Evolutionary conservation across 352 stramenopile genomes (phyloP), one percentile per base, ranked within the genome.

Genomic region (Globisporangium alternatum): DNA sequence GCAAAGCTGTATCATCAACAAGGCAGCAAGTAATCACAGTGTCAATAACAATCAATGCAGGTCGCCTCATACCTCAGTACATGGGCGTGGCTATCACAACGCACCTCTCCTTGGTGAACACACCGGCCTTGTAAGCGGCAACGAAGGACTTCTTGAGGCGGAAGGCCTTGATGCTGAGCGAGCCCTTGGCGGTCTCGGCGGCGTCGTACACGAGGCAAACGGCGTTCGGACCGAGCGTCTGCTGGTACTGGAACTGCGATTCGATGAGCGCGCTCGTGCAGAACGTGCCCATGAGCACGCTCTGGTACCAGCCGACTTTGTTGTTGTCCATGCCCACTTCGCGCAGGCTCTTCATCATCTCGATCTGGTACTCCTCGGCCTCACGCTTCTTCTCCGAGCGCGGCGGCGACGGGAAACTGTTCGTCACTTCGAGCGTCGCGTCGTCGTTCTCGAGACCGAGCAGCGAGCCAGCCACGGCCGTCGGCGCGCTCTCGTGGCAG

Each of bases 321-420:
- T 99, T 99, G 81, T 98, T 99, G 77, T 99, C 97, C 69, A 99
- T 97, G 72, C 98, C 98, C 31, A 99, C 86, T 77, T 99, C 96
- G 53, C 95, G 88, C 51, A 99, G 76, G 86, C 98, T 98, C 80
- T 98, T 98, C 96, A 99, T 98, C 97, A 99, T 99, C 80, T 99
- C 95, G 25, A 98, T 86, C 78, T 99, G 95, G 72, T 98, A 99
- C 72, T 98, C 96, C 67, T 98, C 87, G 44, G 83, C 77, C 30
- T 91, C 83, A 41, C 88, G 79, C 68, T 91, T 91, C 55, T 89
- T 87, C 75, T 89, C 84, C 70, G 64, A 80, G 66, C 67, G 90
- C 61, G 80, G 64, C 5, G 96, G 96, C 71, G 97, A 98, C 39
- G 97, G 96, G 80, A 99, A 99, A 68, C 90, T 92, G 81, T 99